Conservation (phyloP, 306 rosid species). For the Pyrus betulifolia region DNA sequence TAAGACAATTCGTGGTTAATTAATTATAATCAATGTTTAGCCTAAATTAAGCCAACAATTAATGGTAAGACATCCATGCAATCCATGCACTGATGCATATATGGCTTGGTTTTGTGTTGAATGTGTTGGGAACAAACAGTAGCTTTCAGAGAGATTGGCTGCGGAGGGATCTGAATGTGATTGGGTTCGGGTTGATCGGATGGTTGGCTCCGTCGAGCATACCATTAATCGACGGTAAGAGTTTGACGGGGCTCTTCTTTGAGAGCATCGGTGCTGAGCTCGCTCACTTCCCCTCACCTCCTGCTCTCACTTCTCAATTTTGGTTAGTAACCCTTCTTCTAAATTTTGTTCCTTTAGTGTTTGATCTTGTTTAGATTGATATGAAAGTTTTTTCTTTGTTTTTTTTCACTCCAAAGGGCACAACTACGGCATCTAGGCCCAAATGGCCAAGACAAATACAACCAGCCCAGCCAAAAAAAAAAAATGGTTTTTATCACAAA, state of each 20-base stretch:
- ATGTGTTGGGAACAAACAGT: not conserved
- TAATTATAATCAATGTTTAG: not conserved
- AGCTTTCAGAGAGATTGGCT: conserved; percentile 86
- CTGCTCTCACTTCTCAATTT: conserved; percentile 66
- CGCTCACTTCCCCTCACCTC: conserved; percentile 89
- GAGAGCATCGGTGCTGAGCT: conserved; percentile 92
- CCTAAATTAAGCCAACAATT: not conserved
- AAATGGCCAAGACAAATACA: not conserved
- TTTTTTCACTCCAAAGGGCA: not conserved
- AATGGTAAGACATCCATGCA: not conserved
- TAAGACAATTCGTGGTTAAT: not conserved
- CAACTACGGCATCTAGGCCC: not conserved
- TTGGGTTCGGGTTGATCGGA: conserved; percentile 91
- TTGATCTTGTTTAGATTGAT: not conserved
- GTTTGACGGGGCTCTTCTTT: conserved; percentile 79
- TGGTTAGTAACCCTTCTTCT: conserved; percentile 37
- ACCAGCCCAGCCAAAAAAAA: not conserved
- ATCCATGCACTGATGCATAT: not conserved
- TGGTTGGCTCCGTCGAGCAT: conserved; percentile 87
- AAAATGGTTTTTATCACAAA: no score
- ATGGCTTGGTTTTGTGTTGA: not conserved
- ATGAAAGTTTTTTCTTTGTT: not conserved
- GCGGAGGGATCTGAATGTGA: conserved; percentile 71
- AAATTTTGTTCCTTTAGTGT: not conserved
- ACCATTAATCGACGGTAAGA: conserved; percentile 77